phyloP scores from a whole-genome alignment of 257 asterid species.

The Craterostigma plantagineum region DNA sequence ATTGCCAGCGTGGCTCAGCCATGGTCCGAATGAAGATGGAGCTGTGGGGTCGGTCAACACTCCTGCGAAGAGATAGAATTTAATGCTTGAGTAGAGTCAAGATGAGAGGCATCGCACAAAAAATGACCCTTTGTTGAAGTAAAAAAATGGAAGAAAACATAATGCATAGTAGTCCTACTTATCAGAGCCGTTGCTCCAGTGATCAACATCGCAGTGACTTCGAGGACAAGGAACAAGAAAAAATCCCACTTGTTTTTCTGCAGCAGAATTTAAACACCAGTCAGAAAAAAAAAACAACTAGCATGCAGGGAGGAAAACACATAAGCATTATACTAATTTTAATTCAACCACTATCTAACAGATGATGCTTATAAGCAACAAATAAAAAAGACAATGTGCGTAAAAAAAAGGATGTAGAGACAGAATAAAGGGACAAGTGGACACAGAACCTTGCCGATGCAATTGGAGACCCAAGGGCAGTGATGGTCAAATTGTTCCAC shows the following conservation, averaged over 20 bases:
- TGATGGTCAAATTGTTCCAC: slow-evolving; percentile 99
- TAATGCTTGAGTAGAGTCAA: slow-evolving; percentile 4
- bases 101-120: slow-evolving; percentile 1
- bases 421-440: slow-evolving; percentile 1
- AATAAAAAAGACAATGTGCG: neutral
- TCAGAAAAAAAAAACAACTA: slow-evolving; percentile 4
- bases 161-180: slow-evolving; percentile 31
- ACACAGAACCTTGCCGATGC: slow-evolving; percentile 86
- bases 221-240: slow-evolving; percentile 70
- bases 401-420: neutral
- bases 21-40: slow-evolving; percentile 70
- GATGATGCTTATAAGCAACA: too few relatives aligned
- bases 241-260: slow-evolving; percentile 99
- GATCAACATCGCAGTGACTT: slow-evolving; percentile 75
- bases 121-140: neutral
- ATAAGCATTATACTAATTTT: slow-evolving; percentile 1
- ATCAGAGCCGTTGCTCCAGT: slow-evolving; percentile 69
- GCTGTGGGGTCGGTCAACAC: slow-evolving; percentile 81
- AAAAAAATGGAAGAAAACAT: slow-evolving; percentile 1
- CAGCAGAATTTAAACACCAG: slow-evolving; percentile 10
- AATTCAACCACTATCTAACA: too few relatives aligned
- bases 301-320: slow-evolving; percentile 1
- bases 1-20: slow-evolving; percentile 67
- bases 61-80: slow-evolving; percentile 33
- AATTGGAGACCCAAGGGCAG: slow-evolving; percentile 98